Percentiles rank a stretch among this genome's conserved stretches.
These are phyloP conservation scores for Fusarium incarnatum DNA, from an alignment of 2,329 filamentous ascomycete species.

Conservation along the genomic window DNA sequence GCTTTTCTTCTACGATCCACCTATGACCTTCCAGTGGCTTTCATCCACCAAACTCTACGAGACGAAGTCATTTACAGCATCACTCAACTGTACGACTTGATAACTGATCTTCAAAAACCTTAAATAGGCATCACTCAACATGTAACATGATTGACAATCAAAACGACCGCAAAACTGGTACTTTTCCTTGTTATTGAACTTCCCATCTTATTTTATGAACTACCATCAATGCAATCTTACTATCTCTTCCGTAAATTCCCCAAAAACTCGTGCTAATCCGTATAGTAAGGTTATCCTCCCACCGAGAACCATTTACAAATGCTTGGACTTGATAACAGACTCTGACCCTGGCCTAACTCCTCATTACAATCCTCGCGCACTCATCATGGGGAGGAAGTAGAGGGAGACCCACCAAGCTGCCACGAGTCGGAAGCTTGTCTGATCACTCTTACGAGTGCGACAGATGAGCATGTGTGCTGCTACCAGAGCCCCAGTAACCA, in stretches of 20 bases:
- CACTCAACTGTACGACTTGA: too few relatives aligned
- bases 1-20: neutral
- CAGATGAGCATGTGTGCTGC: constrained; percentile 32
- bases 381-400: constrained; percentile 36
- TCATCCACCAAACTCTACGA: neutral
- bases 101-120: too few relatives aligned
- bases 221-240: neutral
- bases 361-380: constrained; percentile 4
- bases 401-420: constrained; percentile 37
- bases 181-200: neutral
- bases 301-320: neutral
- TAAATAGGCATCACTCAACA: too few relatives aligned
- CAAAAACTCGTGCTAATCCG: neutral
- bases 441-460: constrained; percentile 19
- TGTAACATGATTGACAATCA: too few relatives aligned
- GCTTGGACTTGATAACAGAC: too few relatives aligned
- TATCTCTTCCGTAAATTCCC: neutral
- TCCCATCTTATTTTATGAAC: neutral
- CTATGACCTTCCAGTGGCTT: neutral
- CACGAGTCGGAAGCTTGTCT: constrained; percentile 32
- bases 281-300: neutral
- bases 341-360: neutral
- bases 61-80: too few relatives aligned
- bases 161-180: neutral
- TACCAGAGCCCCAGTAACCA: constrained; percentile 11